Evolutionary conservation across 345 rosid genomes (phyloP).

Genomic region (Euclidium syriacum): DNA sequence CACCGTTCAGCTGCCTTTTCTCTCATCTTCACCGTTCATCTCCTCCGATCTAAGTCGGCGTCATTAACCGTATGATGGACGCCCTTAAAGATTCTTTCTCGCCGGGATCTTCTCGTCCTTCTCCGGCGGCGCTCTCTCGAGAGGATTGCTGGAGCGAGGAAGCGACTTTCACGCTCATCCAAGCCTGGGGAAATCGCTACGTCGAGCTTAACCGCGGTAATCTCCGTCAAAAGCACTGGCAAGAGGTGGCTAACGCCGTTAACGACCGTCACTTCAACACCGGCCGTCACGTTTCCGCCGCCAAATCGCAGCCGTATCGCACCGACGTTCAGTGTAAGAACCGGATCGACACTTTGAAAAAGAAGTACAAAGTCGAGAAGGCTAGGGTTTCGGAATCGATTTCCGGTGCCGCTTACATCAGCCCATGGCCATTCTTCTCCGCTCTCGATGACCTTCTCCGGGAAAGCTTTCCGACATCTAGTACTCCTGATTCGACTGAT

Average conservation of each 20-base stretch:
- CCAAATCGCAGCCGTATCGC: constrained; percentile 75
- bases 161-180: constrained; percentile 89
- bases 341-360: constrained; percentile 95
- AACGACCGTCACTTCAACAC: constrained; percentile 70
- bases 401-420: constrained; percentile 35
- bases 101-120: constrained; percentile 39
- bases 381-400: constrained; percentile 60
- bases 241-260: constrained; percentile 90
- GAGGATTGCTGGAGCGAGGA: constrained; percentile 99
- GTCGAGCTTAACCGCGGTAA: constrained; percentile 85
- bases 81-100: constrained; percentile 37
- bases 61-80: constrained; percentile 22
- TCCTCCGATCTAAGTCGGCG: constrained; percentile 16
- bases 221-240: constrained; percentile 99
- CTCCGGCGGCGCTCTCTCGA: constrained; percentile 52
- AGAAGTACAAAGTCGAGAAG: constrained; percentile 92
- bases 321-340: constrained; percentile 98
- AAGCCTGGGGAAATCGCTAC: constrained; percentile 91
- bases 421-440: constrained; percentile 84
- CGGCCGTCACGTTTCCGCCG: constrained; percentile 36
- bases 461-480: constrained; percentile 42
- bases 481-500: constrained; percentile 25
- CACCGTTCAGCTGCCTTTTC: constrained; percentile 18
- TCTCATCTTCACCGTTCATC: constrained; percentile 24
- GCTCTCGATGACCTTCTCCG: constrained; percentile 77